phyloP scores from a whole-genome alignment of 441 rosid species.

The Mallotus japonicus region DNA sequence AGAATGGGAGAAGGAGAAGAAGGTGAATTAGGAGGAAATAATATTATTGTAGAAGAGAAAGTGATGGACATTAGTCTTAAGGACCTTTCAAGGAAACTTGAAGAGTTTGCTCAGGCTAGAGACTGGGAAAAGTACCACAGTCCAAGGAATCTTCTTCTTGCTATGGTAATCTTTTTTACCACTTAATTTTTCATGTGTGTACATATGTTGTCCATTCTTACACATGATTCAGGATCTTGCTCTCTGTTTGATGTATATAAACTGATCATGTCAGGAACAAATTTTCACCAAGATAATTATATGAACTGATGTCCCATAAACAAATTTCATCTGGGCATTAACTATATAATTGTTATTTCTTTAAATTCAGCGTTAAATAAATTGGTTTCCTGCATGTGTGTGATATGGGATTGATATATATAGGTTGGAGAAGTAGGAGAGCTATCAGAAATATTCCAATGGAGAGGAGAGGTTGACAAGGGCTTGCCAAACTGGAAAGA shows the following conservation, averaged over 20 bases:
- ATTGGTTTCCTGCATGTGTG: no score
- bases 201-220: background rate
- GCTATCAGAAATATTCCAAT: constrained; percentile 52
- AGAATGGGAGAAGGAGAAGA: constrained; percentile 37
- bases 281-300: no score
- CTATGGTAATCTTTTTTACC: constrained; percentile 34
- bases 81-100: constrained; percentile 43
- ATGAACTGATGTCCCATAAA: no score
- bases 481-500: constrained; percentile 53
- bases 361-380: no score
- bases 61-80: constrained; percentile 40
- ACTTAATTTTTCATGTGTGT: background rate
- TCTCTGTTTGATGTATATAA: background rate
- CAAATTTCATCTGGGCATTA: no score
- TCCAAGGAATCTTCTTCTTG: constrained; percentile 59
- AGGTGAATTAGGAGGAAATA: constrained; percentile 1
- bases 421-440: constrained; percentile 56
- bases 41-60: constrained; percentile 23
- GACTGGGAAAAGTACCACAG: constrained; percentile 52
- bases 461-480: constrained; percentile 57
- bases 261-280: no score
- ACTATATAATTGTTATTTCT: no score
- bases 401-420: background rate
- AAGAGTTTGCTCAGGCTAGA: constrained; percentile 50
- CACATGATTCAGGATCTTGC: background rate